These are phyloP conservation scores for Rhizophlyctis rosea DNA, from an alignment of 192 early-diverging fungal species.

Conservation along the genomic window DNA sequence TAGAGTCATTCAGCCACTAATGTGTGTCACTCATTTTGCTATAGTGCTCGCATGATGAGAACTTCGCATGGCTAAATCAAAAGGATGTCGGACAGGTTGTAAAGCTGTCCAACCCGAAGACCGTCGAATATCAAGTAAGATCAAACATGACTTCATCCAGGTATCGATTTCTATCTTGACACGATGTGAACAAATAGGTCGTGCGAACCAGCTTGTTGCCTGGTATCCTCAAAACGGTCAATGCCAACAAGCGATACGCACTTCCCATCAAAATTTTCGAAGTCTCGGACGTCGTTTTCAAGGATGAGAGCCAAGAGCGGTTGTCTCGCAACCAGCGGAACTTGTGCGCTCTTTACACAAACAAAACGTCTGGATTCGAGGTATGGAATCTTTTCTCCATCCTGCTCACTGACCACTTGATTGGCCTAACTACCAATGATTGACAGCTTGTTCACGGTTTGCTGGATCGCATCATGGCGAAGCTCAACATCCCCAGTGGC, in stretches of 20 bases:
- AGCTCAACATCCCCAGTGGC: constrained; percentile 62
- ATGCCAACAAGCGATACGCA: constrained; percentile 78
- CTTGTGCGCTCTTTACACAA: constrained; percentile 79
- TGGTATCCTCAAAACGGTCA: constrained; percentile 90
- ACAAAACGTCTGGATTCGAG: constrained; percentile 82
- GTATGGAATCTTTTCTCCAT: too few species aligned
- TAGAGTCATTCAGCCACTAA: constrained; percentile 7
- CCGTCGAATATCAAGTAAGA: constrained; percentile 68
- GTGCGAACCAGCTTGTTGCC: constrained; percentile 90
- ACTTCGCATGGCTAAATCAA: constrained; percentile 83
- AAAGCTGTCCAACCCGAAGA: constrained; percentile 87
- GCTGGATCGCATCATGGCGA: constrained; percentile 83
- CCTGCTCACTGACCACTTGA: too few species aligned
- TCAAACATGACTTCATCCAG: too few species aligned
- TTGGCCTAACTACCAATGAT: too few species aligned
- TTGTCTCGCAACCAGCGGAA: constrained; percentile 86
- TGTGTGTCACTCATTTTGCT: constrained; percentile 5
- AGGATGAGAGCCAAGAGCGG: constrained; percentile 76
- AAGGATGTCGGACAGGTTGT: constrained; percentile 81
- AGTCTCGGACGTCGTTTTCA: constrained; percentile 89
- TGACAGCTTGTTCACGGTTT: constrained; percentile 81
- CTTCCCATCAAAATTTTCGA: constrained; percentile 95
- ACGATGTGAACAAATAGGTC: constrained; percentile 53
- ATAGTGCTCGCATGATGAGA: constrained; percentile 96
- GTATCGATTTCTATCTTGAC: too few species aligned